Conservation (phyloP, 768 basidiomycete species). For the Tricholoma terreum region DNA sequence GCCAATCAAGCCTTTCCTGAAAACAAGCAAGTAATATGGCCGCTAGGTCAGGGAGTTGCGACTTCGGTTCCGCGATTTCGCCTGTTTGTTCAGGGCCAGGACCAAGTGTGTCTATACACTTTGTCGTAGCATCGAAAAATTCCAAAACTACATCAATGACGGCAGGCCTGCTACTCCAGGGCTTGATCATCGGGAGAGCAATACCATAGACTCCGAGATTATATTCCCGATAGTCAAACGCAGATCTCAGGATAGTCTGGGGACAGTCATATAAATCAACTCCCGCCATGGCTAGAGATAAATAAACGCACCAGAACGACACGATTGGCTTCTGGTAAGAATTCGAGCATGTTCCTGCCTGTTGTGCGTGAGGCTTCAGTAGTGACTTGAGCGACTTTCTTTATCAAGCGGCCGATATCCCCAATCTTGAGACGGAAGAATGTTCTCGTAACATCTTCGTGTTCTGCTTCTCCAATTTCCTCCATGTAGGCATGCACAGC, state of each 20-base stretch:
- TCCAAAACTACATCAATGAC: conserved; percentile 67
- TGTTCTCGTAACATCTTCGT: conserved; percentile 76
- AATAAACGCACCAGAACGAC: conserved; percentile 57
- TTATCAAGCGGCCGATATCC: conserved; percentile 66
- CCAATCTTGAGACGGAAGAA: conserved; percentile 76
- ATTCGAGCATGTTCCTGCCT: conserved; percentile 38
- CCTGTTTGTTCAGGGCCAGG: conserved; percentile 23
- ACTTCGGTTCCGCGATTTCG: conserved; percentile 36
- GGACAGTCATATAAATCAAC: neutral
- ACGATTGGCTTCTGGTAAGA: conserved; percentile 65
- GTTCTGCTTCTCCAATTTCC: conserved; percentile 47
- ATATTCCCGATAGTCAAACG: conserved; percentile 70
- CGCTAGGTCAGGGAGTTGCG: conserved; percentile 66
- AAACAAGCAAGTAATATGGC: conserved; percentile 60
- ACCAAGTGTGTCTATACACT: conserved; percentile 39
- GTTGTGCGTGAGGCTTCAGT: conserved; percentile 41
- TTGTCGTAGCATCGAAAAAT: conserved; percentile 68
- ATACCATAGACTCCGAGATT: conserved; percentile 78
- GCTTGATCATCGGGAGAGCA: conserved; percentile 60
- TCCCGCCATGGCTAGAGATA: neutral
- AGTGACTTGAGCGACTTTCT: conserved; percentile 52
- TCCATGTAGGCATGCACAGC: conserved; percentile 69
- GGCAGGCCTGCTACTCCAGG: conserved; percentile 77
- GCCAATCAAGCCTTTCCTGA: conserved; percentile 68
- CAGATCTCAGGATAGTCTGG: conserved; percentile 71